These are phyloP conservation scores for Eucalyptus erythrocorys DNA, from an alignment of 345 rosid species.

Conservation along the genomic window DNA sequence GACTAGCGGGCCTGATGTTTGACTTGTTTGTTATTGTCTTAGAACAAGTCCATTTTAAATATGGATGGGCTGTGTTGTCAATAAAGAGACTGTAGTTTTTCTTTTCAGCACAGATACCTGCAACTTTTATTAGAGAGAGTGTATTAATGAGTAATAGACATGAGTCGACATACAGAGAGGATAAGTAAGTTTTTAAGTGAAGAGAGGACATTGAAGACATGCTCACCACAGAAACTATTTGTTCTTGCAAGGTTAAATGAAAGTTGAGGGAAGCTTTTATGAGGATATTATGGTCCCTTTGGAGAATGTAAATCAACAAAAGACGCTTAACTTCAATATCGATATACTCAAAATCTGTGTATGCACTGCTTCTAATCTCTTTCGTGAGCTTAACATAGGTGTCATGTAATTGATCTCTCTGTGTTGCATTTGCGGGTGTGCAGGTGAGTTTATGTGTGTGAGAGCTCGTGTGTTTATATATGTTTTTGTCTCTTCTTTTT, in stretches of 20 bases:
- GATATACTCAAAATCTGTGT: not conserved
- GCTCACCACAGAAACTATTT: not conserved
- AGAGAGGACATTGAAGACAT: not conserved
- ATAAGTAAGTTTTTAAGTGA: not conserved
- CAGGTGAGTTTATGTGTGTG: not conserved
- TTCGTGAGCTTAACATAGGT: not conserved
- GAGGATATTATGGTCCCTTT: not conserved
- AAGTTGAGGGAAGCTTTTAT: not conserved
- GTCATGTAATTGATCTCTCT: not conserved
- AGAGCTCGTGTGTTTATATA: not conserved
- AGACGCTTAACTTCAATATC: not conserved
- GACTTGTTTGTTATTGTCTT: not conserved
- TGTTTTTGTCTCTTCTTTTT: not conserved
- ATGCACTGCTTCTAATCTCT: not conserved
- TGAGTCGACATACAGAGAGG: not conserved
- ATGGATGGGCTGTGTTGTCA: not conserved
- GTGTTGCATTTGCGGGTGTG: not conserved
- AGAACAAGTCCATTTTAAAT: not conserved
- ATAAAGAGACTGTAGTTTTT: not conserved
- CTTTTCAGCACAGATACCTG: not conserved
- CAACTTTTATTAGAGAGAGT: not conserved
- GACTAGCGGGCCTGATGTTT: not conserved
- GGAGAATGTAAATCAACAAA: not conserved
- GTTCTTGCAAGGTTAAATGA: not conserved
- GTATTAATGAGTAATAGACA: not conserved